Evolutionary conservation across 495 filamentous ascomycete species (phyloP).

Genomic region (Penicillium ochrochloron): DNA sequence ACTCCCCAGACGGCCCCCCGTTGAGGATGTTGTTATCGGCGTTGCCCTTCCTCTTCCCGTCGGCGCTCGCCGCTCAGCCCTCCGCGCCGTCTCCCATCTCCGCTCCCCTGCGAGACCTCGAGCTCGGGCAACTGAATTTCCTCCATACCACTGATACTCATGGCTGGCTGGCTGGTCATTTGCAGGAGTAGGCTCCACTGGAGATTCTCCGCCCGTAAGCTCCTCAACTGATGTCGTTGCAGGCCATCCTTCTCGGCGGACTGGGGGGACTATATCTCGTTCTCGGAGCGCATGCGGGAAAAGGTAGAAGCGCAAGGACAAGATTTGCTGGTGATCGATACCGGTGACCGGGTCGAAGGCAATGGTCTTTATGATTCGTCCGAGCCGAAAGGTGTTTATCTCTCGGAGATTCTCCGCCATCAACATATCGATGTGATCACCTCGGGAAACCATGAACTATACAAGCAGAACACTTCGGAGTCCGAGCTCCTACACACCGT

Average conservation of each 20-base stretch:
- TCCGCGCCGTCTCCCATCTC: conserved; percentile 76
- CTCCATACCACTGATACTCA: conserved; percentile 94
- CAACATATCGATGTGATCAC: conserved; percentile 85
- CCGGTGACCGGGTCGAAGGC: conserved; percentile 91
- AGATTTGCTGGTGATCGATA: conserved; percentile 89
- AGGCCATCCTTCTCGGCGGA: conserved; percentile 90
- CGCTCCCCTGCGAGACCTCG: conserved; percentile 79
- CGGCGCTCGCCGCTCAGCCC: conserved; percentile 69
- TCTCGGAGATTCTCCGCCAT: conserved; percentile 80
- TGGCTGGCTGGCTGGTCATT: conserved; percentile 93
- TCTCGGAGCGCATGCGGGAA: conserved; percentile 77
- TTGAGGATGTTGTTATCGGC: conserved; percentile 25
- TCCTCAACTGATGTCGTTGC: conserved; percentile 31
- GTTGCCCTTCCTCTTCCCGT: conserved; percentile 32
- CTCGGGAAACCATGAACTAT: conserved; percentile 94
- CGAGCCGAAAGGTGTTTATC: conserved; percentile 83
- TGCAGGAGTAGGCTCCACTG: conserved; percentile 70
- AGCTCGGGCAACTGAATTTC: conserved; percentile 93
- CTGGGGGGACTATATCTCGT: conserved; percentile 98
- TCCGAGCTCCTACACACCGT: conserved; percentile 78
- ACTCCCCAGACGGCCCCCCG: not conserved
- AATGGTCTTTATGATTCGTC: conserved; percentile 97
- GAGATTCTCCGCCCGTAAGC: conserved; percentile 17
- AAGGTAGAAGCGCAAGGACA: conserved; percentile 76
- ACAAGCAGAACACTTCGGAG: conserved; percentile 74